phyloP scores from a whole-genome alignment of 202 grass and related monocot species.

The Alloteropsis angusta region DNA sequence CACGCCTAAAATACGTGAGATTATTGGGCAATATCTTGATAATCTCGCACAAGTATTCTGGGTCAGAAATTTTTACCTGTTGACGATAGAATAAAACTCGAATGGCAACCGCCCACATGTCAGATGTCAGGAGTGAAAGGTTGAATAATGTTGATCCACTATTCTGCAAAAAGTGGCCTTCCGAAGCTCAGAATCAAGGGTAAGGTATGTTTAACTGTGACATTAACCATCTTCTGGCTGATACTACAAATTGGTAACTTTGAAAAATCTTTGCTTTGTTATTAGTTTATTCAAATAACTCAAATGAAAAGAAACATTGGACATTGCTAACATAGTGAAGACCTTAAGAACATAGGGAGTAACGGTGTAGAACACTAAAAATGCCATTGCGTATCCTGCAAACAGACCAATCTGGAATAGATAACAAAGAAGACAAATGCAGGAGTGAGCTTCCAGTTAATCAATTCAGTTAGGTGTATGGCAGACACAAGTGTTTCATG shows the following conservation, averaged over 20 bases:
- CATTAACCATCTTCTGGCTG: neutral
- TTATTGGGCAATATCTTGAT: neutral
- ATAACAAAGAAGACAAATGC: neutral
- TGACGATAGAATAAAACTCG: conserved; percentile 70
- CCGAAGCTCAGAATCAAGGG: neutral
- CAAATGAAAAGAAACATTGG: neutral
- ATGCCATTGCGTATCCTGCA: conserved; percentile 41
- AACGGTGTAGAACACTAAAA: conserved; percentile 53
- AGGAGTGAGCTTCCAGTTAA: neutral
- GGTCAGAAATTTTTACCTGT: conserved; percentile 33
- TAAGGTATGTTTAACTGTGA: neutral
- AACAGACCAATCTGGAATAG: conserved; percentile 56
- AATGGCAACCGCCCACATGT: conserved; percentile 75
- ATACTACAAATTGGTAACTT: neutral
- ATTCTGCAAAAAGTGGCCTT: conserved; percentile 11
- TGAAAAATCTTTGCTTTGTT: neutral
- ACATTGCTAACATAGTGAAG: neutral
- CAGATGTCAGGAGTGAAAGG: conserved; percentile 64
- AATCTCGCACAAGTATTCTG: neutral
- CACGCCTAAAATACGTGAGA: neutral
- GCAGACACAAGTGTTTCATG: neutral
- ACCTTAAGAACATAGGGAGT: conserved; percentile 65
- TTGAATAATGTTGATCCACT: conserved; percentile 44
- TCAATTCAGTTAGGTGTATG: conserved; percentile 4
- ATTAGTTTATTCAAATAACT: conserved; percentile 11